These are phyloP conservation scores for Ambrosiella xylebori DNA, from an alignment of 2,329 filamentous ascomycete species.

Conservation along the genomic window DNA sequence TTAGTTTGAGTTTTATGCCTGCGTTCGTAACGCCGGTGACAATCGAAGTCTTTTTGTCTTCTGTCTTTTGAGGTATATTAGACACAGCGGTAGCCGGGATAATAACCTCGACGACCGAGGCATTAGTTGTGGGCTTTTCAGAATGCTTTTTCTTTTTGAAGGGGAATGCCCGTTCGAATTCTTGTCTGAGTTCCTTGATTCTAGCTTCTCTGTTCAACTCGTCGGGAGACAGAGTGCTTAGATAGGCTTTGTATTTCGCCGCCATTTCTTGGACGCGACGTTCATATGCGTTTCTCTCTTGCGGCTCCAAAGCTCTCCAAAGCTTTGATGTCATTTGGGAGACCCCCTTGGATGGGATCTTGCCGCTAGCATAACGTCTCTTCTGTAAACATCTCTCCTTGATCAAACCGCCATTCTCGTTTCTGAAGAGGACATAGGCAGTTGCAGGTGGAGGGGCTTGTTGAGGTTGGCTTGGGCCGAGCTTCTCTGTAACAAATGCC, in stretches of 20 bases:
- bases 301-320: slow-evolving; percentile 76
- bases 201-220: background rate
- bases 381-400: slow-evolving; percentile 39
- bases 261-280: slow-evolving; percentile 41
- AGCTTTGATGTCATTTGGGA: slow-evolving; percentile 57
- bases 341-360: slow-evolving; percentile 11
- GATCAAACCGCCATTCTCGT: slow-evolving; percentile 50
- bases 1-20: background rate
- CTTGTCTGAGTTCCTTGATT: background rate
- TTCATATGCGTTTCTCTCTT: slow-evolving; percentile 56
- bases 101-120: no score
- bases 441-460: slow-evolving; percentile 63
- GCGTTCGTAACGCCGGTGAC: background rate
- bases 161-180: background rate
- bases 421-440: slow-evolving; percentile 80
- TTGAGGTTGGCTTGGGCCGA: slow-evolving; percentile 59
- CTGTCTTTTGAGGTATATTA: no score
- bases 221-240: background rate
- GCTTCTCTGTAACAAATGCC: slow-evolving; percentile 32
- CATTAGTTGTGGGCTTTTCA: no score
- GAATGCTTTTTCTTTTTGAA: background rate
- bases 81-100: no score
- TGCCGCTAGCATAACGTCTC: slow-evolving; percentile 2
- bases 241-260: slow-evolving; percentile 35
- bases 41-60: no score